Conservation (phyloP, 2,329 filamentous ascomycete species). For the Penicillium brasilianum region DNA sequence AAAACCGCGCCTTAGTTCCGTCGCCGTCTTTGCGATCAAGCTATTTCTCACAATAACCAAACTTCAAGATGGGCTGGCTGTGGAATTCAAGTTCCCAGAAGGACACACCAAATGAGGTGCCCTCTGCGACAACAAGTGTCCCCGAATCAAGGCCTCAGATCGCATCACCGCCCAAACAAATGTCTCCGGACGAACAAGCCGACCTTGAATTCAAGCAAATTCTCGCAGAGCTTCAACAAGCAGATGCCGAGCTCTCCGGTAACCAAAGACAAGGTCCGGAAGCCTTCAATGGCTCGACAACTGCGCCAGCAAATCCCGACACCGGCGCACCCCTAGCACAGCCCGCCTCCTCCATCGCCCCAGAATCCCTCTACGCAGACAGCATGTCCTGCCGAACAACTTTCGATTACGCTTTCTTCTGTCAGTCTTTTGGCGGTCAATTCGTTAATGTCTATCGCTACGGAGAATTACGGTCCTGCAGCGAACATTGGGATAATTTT, state of each 20-base stretch:
- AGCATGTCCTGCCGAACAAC: constrained; percentile 86
- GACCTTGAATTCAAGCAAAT: constrained; percentile 61
- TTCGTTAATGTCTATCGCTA: constrained; percentile 91
- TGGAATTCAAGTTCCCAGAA: constrained; percentile 44
- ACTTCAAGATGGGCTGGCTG: constrained; percentile 53
- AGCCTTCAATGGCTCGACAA: constrained; percentile 8
- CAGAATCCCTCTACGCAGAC: constrained; percentile 74
- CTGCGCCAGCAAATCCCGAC: constrained; percentile 7
- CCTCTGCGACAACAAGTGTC: constrained; percentile 18
- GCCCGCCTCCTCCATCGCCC: constrained; percentile 52
- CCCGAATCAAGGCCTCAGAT: constrained; percentile 26
- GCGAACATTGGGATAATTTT: constrained; percentile 88
- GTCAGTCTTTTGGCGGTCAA: constrained; percentile 87
- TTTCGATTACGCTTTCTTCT: constrained; percentile 94
- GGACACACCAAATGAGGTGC: constrained; percentile 29
- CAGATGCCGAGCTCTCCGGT: constrained; percentile 30
- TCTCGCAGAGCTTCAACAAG: constrained; percentile 55
- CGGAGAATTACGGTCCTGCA: constrained; percentile 76
- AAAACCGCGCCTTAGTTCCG: constrained; percentile 15
- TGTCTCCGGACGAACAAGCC: constrained; percentile 54
- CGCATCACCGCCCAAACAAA: constrained; percentile 32
- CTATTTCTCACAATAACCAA: constrained; percentile 8
- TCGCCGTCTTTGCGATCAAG: constrained; percentile 3
- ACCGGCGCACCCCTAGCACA: constrained; percentile 12
- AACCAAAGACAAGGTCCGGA: constrained; percentile 10